phyloP scores from a whole-genome alignment of 805 yeast species.

The Zygosaccharomyces lentus region DNA sequence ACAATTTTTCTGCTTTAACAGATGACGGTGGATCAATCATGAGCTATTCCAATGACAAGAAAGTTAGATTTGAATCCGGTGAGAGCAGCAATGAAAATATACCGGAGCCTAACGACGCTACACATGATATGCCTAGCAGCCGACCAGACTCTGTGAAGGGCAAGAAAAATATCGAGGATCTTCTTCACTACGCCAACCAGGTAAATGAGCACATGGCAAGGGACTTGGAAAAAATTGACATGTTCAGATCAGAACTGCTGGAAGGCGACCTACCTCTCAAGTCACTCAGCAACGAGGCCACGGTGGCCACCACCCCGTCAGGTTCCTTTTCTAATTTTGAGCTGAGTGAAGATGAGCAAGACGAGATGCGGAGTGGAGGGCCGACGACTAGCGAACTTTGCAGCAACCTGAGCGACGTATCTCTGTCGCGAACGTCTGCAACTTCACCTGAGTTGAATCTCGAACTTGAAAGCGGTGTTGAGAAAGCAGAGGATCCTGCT shows the following conservation, averaged over 20 bases:
- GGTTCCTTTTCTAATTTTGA: conserved; percentile 31
- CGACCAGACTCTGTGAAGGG: conserved; percentile 9
- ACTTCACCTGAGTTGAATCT: background rate
- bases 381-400: conserved; percentile 3
- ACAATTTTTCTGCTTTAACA: conserved; percentile 24
- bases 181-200: conserved; percentile 29
- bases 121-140: conserved; percentile 1
- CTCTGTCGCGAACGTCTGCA: background rate
- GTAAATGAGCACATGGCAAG: conserved; percentile 26
- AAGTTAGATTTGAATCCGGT: conserved; percentile 19
- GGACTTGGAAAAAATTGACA: conserved; percentile 26
- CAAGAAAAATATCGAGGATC: conserved; percentile 26
- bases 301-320: conserved; percentile 18
- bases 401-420: background rate
- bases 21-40: conserved; percentile 12
- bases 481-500: background rate
- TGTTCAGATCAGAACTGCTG: conserved; percentile 21
- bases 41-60: conserved; percentile 12
- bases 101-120: background rate
- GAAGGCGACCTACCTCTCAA: conserved; percentile 7
- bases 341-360: conserved; percentile 26
- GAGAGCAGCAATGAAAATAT: conserved; percentile 3
- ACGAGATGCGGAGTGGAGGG: conserved; percentile 7
- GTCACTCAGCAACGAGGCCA: conserved; percentile 18
- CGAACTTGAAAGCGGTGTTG: background rate